Conservation (phyloP, 768 basidiomycete genomes). For the Suillus ampliporus region DNA sequence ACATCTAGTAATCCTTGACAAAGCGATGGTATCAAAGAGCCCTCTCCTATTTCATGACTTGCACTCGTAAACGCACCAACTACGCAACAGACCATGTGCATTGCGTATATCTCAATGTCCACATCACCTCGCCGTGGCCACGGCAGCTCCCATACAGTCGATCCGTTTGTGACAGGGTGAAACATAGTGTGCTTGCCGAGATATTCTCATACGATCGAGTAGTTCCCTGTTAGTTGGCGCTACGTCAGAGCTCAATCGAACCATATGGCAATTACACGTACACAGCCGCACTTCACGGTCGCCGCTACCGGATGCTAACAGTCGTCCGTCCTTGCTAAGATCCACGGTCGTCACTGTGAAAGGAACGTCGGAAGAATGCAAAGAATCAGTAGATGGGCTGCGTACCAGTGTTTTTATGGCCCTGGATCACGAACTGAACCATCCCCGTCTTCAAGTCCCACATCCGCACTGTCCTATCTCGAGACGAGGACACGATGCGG, state of each 20-base stretch:
- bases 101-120: background rate
- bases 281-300: slow-evolving; percentile 78
- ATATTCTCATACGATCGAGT: slow-evolving; percentile 2
- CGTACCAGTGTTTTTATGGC: slow-evolving; percentile 68
- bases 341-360: slow-evolving; percentile 44
- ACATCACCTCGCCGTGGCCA: background rate
- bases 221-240: background rate
- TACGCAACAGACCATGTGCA: background rate
- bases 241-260: background rate
- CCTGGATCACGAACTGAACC: slow-evolving; percentile 94
- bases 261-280: slow-evolving; percentile 32
- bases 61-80: background rate
- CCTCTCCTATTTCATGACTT: background rate
- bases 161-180: background rate
- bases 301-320: slow-evolving; percentile 73
- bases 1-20: background rate
- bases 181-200: background rate
- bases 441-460: slow-evolving; percentile 82
- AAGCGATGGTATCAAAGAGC: background rate
- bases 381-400: background rate
- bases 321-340: slow-evolving; percentile 61
- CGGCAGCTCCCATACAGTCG: background rate
- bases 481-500: slow-evolving; percentile 94
- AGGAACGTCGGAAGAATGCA: slow-evolving; percentile 1
- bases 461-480: slow-evolving; percentile 96